Percentiles rank a stretch among this genome's conserved stretches.
phyloP scores from a whole-genome alignment of 352 stramenopile genomes.

The Phytophthora nicotianae region DNA sequence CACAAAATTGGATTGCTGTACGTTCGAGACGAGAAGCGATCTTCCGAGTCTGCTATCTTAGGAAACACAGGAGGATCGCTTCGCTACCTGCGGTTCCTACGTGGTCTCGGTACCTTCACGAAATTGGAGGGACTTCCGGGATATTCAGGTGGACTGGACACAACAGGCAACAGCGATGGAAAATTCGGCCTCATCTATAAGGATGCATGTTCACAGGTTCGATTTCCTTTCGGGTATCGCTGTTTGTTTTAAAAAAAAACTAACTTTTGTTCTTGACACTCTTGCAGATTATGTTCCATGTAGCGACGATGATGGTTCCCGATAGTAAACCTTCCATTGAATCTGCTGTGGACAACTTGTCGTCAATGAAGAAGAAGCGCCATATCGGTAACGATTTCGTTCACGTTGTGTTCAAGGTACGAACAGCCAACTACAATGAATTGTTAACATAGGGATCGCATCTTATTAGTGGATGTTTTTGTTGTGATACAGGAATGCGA shows the following conservation, averaged over 20 bases:
- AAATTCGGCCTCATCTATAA: conserved; percentile 80
- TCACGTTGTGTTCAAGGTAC: conserved; percentile 84
- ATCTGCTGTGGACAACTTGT: conserved; percentile 17
- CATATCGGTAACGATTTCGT: conserved; percentile 92
- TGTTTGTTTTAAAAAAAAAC: background rate
- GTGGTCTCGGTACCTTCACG: conserved; percentile 67
- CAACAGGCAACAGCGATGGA: conserved; percentile 66
- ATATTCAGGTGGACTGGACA: conserved; percentile 83
- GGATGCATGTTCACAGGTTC: conserved; percentile 69
- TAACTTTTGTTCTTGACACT: conserved; percentile 3
- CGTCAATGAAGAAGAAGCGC: conserved; percentile 82
- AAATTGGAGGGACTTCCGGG: conserved; percentile 67
- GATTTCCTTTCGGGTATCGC: background rate
- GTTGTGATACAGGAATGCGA: conserved; percentile 62
- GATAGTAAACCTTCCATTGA: conserved; percentile 1
- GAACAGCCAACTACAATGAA: background rate
- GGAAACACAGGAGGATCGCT: conserved; percentile 70
- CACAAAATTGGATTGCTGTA: conserved; percentile 90
- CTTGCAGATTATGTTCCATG: conserved; percentile 86
- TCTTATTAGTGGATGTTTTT: conserved; percentile 2
- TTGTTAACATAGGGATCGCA: background rate
- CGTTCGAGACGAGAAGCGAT: conserved; percentile 60
- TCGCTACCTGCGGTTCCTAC: conserved; percentile 79
- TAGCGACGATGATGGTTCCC: conserved; percentile 83
- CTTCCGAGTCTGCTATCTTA: conserved; percentile 72